Evolutionary conservation across 257 asterid species (phyloP).

Genomic region (Rehmannia glutinosa): DNA sequence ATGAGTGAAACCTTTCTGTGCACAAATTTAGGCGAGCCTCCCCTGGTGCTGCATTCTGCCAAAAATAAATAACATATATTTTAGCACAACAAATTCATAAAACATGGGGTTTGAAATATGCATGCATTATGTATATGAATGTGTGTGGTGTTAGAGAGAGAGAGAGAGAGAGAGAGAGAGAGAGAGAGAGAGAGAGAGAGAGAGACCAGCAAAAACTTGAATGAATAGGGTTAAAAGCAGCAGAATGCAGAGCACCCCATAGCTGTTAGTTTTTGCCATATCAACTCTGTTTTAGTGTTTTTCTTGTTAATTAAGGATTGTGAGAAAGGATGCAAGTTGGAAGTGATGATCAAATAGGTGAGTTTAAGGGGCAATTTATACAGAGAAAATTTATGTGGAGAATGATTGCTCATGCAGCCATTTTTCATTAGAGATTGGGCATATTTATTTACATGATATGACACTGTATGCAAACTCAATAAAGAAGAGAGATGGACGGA

Average conservation of each 20-base stretch:
- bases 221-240: constrained; percentile 18
- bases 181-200: constrained; percentile 9
- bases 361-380: not conserved
- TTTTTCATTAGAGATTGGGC: not conserved
- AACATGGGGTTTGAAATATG: no score
- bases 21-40: constrained; percentile 14
- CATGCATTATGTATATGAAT: not conserved
- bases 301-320: not conserved
- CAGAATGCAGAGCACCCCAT: constrained; percentile 21
- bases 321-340: not conserved
- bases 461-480: constrained; percentile 11
- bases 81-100: no score
- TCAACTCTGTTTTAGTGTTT: not conserved
- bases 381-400: not conserved
- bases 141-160: not conserved
- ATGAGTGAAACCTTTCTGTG: constrained; percentile 26
- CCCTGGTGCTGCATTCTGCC: constrained; percentile 40
- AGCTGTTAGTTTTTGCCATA: constrained; percentile 27
- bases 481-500: not conserved
- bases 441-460: constrained; percentile 12
- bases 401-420: constrained; percentile 38
- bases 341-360: not conserved
- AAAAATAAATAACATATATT: not conserved
- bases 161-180: not conserved
- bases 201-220: constrained; percentile 32